phyloP scores from a whole-genome alignment of 2,329 filamentous ascomycete species.

The Monilinia fructicola region DNA sequence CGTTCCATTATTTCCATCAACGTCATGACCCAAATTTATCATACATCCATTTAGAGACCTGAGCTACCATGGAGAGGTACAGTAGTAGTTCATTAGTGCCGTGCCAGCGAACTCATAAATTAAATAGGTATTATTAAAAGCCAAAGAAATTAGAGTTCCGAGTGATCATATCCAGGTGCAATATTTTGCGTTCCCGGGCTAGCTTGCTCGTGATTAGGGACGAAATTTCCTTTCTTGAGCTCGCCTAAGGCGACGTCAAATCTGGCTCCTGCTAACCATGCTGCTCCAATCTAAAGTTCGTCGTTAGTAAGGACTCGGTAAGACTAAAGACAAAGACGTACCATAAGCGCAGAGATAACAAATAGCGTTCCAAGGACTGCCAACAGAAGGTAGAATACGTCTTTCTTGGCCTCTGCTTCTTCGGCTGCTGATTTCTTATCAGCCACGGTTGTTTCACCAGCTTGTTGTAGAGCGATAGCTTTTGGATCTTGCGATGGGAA shows the following conservation, averaged over 20 bases:
- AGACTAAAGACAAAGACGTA: constrained; percentile 45
- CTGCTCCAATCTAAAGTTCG: constrained; percentile 63
- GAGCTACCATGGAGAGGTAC: constrained; percentile 24
- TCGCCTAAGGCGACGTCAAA: constrained; percentile 70
- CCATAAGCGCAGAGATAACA: constrained; percentile 75
- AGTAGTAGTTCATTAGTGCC: constrained; percentile 8
- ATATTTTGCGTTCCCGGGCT: constrained; percentile 36
- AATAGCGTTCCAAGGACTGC: constrained; percentile 68
- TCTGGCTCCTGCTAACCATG: constrained; percentile 77
- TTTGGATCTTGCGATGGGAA: constrained; percentile 82
- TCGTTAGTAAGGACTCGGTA: constrained; percentile 32
- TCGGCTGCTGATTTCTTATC: constrained; percentile 47
- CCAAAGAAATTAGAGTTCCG: constrained; percentile 31
- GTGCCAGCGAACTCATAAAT: not conserved
- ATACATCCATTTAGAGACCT: constrained; percentile 2
- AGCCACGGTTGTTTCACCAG: constrained; percentile 40
- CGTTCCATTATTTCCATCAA: constrained; percentile 15
- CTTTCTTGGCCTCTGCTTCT: constrained; percentile 57
- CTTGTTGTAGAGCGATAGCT: constrained; percentile 45
- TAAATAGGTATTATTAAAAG: not conserved
- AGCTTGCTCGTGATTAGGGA: constrained; percentile 34
- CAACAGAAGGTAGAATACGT: constrained; percentile 61
- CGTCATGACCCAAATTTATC: constrained; percentile 6
- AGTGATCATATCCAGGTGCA: constrained; percentile 35
- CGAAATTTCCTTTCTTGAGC: constrained; percentile 49